A percentile compares a stretch with the other conserved stretches of the same genome.
phyloP scores from a whole-genome alignment of 768 basidiomycete genomes.

The Boletellus ananas region DNA sequence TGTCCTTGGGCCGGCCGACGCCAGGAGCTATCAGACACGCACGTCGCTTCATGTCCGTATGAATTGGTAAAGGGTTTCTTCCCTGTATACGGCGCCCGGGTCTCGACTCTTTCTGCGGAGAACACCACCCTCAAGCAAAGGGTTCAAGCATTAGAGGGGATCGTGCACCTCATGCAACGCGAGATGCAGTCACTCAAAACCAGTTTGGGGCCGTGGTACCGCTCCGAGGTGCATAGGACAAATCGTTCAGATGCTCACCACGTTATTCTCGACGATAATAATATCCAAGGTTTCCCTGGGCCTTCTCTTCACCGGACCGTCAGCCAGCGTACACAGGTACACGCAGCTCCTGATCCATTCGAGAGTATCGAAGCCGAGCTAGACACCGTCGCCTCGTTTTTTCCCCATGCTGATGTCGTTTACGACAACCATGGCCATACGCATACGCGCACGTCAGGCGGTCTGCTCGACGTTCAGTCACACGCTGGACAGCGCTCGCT shows the following conservation, averaged over 20 bases:
- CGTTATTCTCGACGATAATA: conserved; percentile 9
- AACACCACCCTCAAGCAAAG: conserved; percentile 60
- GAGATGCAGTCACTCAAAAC: conserved; percentile 55
- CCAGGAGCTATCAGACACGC: conserved; percentile 31
- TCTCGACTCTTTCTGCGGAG: conserved; percentile 51
- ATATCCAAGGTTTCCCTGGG: conserved; percentile 11
- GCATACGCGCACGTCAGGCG: conserved; percentile 14
- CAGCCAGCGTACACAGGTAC: conserved; percentile 12
- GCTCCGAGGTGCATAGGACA: conserved; percentile 31
- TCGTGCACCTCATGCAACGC: conserved; percentile 45
- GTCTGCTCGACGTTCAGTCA: conserved; percentile 19
- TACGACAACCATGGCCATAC: conserved; percentile 18
- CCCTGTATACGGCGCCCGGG: conserved; percentile 36
- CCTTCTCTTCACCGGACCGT: conserved; percentile 15
- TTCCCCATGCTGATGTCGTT: conserved; percentile 26
- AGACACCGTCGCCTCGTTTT: conserved; percentile 23
- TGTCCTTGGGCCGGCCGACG: conserved; percentile 54
- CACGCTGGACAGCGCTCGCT: conserved; percentile 25
- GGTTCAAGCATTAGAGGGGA: conserved; percentile 55
- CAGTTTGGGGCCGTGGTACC: conserved; percentile 67
- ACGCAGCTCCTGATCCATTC: conserved; percentile 14
- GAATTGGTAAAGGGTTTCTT: conserved; percentile 62
- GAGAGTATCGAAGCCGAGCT: conserved; percentile 21
- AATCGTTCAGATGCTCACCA: conserved; percentile 11
- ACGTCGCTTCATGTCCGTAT: conserved; percentile 49